Evolutionary conservation across 2,329 filamentous ascomycete species (phyloP), one percentile per base, ranked within the genome.

Genomic region (Colletotrichum plurivorum): DNA sequence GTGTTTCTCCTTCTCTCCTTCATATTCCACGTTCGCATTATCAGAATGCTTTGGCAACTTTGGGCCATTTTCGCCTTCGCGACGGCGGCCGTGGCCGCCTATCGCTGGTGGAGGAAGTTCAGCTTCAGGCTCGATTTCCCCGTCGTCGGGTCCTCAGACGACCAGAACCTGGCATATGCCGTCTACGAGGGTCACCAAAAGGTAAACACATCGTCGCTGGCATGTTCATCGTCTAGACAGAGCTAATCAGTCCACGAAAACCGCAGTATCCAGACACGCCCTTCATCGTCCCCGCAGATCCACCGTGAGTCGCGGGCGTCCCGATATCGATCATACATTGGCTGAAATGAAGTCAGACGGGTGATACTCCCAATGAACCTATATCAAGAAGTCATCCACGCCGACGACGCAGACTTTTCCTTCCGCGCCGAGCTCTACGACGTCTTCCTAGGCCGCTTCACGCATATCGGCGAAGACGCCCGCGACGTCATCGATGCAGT

Each of bases 381-480:
- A 4, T 60, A 69, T 31, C 48, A 66, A 12, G 66, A 69, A 27
- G 66, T 65, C 5, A 66, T 69, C 15, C 62, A 69, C n/a, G 61
- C 66, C 10, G 36, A 54, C 9, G 66, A 59, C 13, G 49, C 66
- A 12, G 49, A 65, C 2, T 48, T 69, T 12, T 69, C 66, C 20
- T 69, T 69, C 53, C 27, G 36, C 12, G 61, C 61, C 2, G 66
- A 69, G 31, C 41, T 69, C 20, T 71, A 72, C 49, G 70, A 72
- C 27, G 46, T 68, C 9, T 72, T 72, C 20, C 67, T 72, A 8
- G 71, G 71, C 8, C 56, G 57, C 18, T 71, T 70, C 63, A 64
- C 71, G 1, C 68, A 71, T 53, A 55, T 72, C 27, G 71, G 71
- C 15, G 52, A 59, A 5, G 52, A 53, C 22, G 43, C 39, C 13